Conservation (phyloP, 2,329 filamentous ascomycete genomes). For the Pestalotiopsis sp. region DNA sequence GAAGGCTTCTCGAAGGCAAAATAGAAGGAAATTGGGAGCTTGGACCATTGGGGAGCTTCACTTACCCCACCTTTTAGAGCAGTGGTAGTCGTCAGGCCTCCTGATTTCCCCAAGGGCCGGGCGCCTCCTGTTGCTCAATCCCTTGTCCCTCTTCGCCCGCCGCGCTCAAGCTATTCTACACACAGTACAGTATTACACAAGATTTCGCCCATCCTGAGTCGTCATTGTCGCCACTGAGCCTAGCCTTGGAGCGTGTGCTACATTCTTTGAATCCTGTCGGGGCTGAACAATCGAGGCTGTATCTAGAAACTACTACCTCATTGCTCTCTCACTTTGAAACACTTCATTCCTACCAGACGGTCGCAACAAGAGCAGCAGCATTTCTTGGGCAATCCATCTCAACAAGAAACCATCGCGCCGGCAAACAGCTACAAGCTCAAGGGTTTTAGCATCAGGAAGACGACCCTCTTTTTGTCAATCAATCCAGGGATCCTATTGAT, state of each 20-base stretch:
- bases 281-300: not conserved
- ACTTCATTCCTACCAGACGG: not conserved
- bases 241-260: not conserved
- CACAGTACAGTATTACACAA: not conserved
- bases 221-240: slow-evolving; percentile 7
- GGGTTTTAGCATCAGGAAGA: not conserved
- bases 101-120: not conserved
- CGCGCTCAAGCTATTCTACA: not conserved
- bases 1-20: slow-evolving; percentile 9
- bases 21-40: slow-evolving; percentile 9
- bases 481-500: not conserved
- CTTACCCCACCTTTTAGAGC: slow-evolving; percentile 9
- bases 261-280: not conserved
- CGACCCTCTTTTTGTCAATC: slow-evolving; percentile 6
- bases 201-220: not conserved
- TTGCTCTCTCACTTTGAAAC: not conserved
- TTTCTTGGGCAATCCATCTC: not conserved
- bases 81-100: not conserved
- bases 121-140: not conserved
- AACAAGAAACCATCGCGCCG: not conserved
- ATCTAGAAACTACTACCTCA: not conserved
- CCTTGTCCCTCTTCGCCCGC: not conserved
- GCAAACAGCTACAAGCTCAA: not conserved
- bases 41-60: not conserved
- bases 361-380: not conserved